phyloP scores from a whole-genome alignment of 345 rosid species.

The Lumnitzera littorea region DNA sequence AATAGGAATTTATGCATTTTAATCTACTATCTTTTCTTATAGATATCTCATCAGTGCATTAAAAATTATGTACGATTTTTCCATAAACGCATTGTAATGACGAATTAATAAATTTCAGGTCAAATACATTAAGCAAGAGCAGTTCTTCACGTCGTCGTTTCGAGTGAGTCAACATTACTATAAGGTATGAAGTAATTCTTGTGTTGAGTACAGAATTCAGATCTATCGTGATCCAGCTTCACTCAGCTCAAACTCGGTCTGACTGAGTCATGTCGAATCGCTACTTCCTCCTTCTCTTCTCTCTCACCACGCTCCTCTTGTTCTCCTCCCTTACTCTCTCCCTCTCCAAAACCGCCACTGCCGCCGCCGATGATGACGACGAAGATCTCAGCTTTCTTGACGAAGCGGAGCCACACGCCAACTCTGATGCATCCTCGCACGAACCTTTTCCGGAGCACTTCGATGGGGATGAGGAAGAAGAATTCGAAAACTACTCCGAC shows the following conservation, averaged over 20 bases:
- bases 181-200: too few species aligned
- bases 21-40: too few species aligned
- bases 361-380: slow-evolving; percentile 12
- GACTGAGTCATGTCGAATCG: slow-evolving; percentile 36
- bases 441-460: background rate
- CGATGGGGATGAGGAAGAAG: slow-evolving; percentile 29
- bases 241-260: background rate
- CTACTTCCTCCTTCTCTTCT: slow-evolving; percentile 25
- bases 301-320: slow-evolving; percentile 11
- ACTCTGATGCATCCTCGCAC: background rate
- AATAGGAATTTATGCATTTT: too few species aligned
- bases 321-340: slow-evolving; percentile 9
- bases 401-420: slow-evolving; percentile 9
- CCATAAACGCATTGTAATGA: too few species aligned
- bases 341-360: background rate
- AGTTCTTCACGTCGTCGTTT: too few species aligned
- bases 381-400: slow-evolving; percentile 24
- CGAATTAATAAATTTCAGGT: too few species aligned
- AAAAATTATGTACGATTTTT: too few species aligned
- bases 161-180: too few species aligned
- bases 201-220: slow-evolving; percentile 1
- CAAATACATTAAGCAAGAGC: too few species aligned
- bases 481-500: slow-evolving; percentile 47
- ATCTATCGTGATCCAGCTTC: slow-evolving; percentile 4
- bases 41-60: too few species aligned